Conservation (phyloP, 2,329 filamentous ascomycete genomes). For the Colletotrichum godetiae region DNA sequence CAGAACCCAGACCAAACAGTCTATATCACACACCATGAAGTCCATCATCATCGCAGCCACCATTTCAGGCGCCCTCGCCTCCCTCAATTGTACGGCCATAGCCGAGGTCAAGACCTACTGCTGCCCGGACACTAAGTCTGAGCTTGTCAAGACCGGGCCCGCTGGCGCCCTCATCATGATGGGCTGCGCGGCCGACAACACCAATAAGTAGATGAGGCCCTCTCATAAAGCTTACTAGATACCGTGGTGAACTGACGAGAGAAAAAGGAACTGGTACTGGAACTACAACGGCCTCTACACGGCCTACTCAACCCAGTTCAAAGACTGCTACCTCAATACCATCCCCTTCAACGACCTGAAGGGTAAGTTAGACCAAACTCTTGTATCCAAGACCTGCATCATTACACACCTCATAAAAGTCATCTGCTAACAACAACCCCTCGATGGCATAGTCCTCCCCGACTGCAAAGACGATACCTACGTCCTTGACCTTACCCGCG, state of each 20-base stretch:
- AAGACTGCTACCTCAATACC: slow-evolving; percentile 33
- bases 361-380: background rate
- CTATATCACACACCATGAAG: slow-evolving; percentile 1
- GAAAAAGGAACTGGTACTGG: slow-evolving; percentile 33
- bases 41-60: slow-evolving; percentile 5
- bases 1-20: background rate
- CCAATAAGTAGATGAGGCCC: slow-evolving; percentile 19
- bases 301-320: slow-evolving; percentile 32
- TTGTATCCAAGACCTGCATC: background rate
- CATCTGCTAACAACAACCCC: background rate
- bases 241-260: background rate
- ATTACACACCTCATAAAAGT: background rate
- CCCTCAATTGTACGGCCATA: slow-evolving; percentile 35
- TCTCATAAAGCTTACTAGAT: background rate
- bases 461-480: slow-evolving; percentile 34
- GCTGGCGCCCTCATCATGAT: slow-evolving; percentile 31
- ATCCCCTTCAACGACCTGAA: slow-evolving; percentile 34
- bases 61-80: slow-evolving; percentile 25
- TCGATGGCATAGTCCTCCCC: slow-evolving; percentile 20
- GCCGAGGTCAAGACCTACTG: slow-evolving; percentile 34
- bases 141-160: slow-evolving; percentile 35
- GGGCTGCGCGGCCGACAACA: slow-evolving; percentile 33
- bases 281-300: slow-evolving; percentile 37
- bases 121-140: slow-evolving; percentile 33
- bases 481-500: slow-evolving; percentile 33